Evolutionary conservation across 768 basidiomycete species (phyloP), one percentile per base, ranked within the genome.

Genomic region (Cyclocybe aegerita): DNA sequence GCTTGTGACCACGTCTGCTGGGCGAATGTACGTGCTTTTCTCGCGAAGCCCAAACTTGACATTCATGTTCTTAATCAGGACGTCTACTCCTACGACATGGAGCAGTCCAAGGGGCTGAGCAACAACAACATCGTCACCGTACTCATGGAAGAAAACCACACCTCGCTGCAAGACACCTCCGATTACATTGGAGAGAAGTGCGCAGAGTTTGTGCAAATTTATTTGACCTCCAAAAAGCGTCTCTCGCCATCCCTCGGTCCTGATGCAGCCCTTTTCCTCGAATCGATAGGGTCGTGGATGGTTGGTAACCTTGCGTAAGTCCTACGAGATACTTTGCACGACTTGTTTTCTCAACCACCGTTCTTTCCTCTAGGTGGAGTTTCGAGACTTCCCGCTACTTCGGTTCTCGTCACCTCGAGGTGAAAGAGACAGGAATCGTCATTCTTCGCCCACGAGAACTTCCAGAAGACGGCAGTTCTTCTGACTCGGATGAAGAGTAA

Each of bases 351-450:
- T 55, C 54, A 49, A 51, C 61, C 42, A 60, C 49, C 47, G 29
- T 56, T 42, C 43, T 50, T 12, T 49, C 9, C 43, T 39, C 49
- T 52, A 78, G 78, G 50, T 85, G 85, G 85, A 82, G 82, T 60
- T 86, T 89, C 65, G 80, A 86, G 65, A 82, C 80, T 30, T 76
- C 78, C 56, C 74, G 83, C 33, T 87, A 88, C 69, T 87, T 88
- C 60, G 85, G 85, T 40, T 67, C 73, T 53, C 67, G 72, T 38
- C 77, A 80, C 54, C 59, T 72, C 34, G 74, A 81, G 65, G 73
- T 86, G 62, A 79, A 73, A 55, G 62, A 69, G 61, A 77, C 77
- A 50, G 69, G 71, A 54, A 64, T 80, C 42, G 75, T 80, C 14
- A 64, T 63, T 46, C 67, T 78, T 55, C 68, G 71, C 46, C 77